Conservation (phyloP, 2,329 filamentous ascomycete genomes). For the Mycosphaerella arachidis region DNA sequence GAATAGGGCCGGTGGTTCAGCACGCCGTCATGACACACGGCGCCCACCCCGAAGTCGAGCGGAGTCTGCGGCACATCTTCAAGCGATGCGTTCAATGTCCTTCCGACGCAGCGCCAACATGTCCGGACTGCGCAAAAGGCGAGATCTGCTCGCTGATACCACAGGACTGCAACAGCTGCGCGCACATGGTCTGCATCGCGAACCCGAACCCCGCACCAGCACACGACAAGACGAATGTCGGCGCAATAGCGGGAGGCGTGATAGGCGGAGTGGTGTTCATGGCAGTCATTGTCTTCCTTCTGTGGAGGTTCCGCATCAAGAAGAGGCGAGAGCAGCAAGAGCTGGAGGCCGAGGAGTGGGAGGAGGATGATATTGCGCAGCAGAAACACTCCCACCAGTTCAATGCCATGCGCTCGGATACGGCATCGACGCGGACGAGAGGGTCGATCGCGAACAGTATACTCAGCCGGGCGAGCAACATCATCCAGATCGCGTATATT, state of each 20-base stretch:
- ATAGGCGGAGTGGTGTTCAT: conserved; percentile 76
- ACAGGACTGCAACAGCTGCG: conserved; percentile 57
- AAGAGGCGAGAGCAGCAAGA: conserved; percentile 63
- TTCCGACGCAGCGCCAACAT: conserved; percentile 47
- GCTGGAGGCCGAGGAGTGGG: conserved; percentile 53
- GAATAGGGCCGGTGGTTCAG: background rate
- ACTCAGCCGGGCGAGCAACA: conserved; percentile 91
- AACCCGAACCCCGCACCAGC: conserved; percentile 35
- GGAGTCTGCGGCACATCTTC: conserved; percentile 43
- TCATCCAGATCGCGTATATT: conserved; percentile 99
- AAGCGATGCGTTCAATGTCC: conserved; percentile 59
- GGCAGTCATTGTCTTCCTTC: conserved; percentile 68
- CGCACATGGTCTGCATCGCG: conserved; percentile 53
- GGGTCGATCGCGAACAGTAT: conserved; percentile 89
- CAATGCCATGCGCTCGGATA: conserved; percentile 57
- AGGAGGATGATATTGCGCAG: conserved; percentile 50
- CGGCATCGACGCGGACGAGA: conserved; percentile 75
- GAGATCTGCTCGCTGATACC: conserved; percentile 58
- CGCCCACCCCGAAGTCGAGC: conserved; percentile 4
- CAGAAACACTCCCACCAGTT: conserved; percentile 52
- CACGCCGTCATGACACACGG: background rate
- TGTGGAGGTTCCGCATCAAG: conserved; percentile 87
- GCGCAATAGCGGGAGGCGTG: conserved; percentile 87
- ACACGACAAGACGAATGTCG: conserved; percentile 58
- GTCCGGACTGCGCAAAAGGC: conserved; percentile 54